These are phyloP conservation scores for Rhododendron mucronatum DNA, from an alignment of 148 eudicot species.

Conservation along the genomic window DNA sequence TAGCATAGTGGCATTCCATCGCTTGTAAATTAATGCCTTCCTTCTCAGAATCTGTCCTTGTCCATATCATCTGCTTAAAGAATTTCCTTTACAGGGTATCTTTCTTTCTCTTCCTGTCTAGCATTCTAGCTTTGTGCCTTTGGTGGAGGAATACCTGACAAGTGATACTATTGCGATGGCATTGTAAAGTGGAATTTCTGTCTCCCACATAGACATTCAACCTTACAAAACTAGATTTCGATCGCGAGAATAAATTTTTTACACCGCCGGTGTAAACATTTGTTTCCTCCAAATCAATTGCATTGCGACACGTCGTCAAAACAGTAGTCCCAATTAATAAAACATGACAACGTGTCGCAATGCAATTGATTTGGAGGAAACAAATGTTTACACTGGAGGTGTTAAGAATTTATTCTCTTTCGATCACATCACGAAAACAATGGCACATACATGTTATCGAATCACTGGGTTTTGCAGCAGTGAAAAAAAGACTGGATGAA, in stretches of 20 bases:
- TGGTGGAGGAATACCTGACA: not conserved
- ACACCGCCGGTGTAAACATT: too few relatives aligned
- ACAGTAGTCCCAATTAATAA: too few relatives aligned
- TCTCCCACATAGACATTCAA: not conserved
- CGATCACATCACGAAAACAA: not conserved
- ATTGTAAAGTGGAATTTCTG: not conserved
- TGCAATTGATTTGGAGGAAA: too few relatives aligned
- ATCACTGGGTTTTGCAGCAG: not conserved
- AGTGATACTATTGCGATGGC: not conserved
- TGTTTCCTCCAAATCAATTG: too few relatives aligned
- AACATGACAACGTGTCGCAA: too few relatives aligned
- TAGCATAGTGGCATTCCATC: not conserved
- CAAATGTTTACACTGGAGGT: too few relatives aligned
- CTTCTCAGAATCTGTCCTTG: not conserved
- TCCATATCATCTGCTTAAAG: not conserved
- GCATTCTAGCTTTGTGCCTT: not conserved
- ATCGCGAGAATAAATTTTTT: too few relatives aligned
- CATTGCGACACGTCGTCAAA: too few relatives aligned
- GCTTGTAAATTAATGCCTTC: not conserved
- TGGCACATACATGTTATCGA: not conserved
- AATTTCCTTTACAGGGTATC: not conserved
- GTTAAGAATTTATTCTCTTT: too few relatives aligned
- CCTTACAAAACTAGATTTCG: not conserved
- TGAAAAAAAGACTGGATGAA: not conserved
- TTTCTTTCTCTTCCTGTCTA: not conserved